These are phyloP conservation scores for Desmodesmus armatus DNA, from an alignment of 139 green algal genomes.

Conservation along the genomic window DNA sequence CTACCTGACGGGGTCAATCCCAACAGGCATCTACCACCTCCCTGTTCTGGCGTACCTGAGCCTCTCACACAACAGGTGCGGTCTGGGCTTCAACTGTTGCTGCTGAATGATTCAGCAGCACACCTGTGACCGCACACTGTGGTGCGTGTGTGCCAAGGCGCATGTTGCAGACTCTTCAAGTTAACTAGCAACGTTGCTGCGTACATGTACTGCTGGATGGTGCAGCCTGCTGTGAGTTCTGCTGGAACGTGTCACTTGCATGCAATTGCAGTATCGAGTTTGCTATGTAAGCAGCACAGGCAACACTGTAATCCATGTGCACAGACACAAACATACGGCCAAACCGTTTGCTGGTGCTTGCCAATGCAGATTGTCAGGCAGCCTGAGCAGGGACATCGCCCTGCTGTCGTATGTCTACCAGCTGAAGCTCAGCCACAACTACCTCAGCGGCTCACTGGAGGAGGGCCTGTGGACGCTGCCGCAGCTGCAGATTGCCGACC, in stretches of 20 bases:
- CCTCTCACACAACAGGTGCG: constrained; percentile 29
- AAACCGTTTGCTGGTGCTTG: no score
- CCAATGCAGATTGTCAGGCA: constrained; percentile 1
- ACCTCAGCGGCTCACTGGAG: constrained; percentile 12
- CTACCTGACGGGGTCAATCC: background rate
- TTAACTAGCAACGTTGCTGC: no score
- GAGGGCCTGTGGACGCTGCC: constrained; percentile 42
- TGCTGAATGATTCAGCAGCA: background rate
- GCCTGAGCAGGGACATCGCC: background rate
- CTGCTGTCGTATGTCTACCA: constrained; percentile 21
- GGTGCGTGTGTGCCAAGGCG: no score
- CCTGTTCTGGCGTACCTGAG: constrained; percentile 38
- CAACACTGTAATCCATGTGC: no score
- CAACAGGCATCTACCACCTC: constrained; percentile 5
- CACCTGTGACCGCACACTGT: no score
- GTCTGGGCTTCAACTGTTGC: background rate
- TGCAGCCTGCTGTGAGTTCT: no score
- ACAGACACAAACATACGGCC: no score
- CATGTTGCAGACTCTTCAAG: no score
- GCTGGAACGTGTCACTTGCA: no score
- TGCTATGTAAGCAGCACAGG: no score
- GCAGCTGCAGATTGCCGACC: constrained; percentile 4
- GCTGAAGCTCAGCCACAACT: constrained; percentile 17
- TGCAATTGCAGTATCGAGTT: no score
- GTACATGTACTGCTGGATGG: no score